Evolutionary conservation across 805 yeast species (phyloP), one percentile per base, ranked within the genome.

Genomic region (Diddensiella caesifluorescens): DNA sequence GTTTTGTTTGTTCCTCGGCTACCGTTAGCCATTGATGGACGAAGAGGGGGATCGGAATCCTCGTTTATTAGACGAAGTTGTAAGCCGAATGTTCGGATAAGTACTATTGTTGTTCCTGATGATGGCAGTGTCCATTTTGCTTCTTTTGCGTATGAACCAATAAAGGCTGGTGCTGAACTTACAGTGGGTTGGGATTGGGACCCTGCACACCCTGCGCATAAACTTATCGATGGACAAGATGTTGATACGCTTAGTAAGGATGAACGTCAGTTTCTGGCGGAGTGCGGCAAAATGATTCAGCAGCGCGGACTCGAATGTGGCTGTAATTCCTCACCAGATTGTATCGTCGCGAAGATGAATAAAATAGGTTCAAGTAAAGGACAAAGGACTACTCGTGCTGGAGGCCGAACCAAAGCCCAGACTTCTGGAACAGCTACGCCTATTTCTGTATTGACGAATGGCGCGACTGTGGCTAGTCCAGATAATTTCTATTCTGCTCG

Each of bases 131-230:
- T 83, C 6, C 73, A 70, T 41, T 79, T 84, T 55, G 67, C 76
- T 5, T 68, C 85, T 6, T 67, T 67, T 22, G 75, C 95, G 0
- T 60, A 70, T 1, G 71, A 67, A 36, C 74, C 75, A 2, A 74
- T 89, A 21, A 67, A 69, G 39, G 61, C 70, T 6, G 87, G 78
- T n/a, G 75, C 79, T 29, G 97, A 89, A 56, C 62, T 90, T 16
- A 73, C 89, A 0, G 61, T 87, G 6, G 75, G 79, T 1, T 90
- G 97, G 97, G 85, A 81, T 46, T 90, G 96, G 95, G 95, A 88
- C 56, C 57, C 62, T 2, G 49, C 65, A 13, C 95, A 88, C 57
- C 95, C 97, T 2, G 83, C 87, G 28, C 64, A 67, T 40, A 70
- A 71, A 49, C 62, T 83, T 41, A 67, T 73, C 20, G 60, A 65